Conservation (phyloP, 1,139 yeast species). For the Magnusiomyces ingens region DNA sequence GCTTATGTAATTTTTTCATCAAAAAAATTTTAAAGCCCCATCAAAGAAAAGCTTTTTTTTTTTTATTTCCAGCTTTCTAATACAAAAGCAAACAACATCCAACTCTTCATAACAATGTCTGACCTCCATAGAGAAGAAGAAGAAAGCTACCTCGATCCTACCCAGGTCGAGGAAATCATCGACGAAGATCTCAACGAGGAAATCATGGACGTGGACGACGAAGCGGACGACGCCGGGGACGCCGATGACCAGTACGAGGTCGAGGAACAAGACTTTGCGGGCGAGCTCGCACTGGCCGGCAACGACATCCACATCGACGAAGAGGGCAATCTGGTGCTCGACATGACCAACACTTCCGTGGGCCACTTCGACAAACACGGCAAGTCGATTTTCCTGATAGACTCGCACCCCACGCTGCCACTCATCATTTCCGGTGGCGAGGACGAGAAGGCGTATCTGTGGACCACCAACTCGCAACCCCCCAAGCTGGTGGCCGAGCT, state of each 20-base stretch:
- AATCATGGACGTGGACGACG: slow-evolving; percentile 16
- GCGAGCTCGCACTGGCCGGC: slow-evolving; percentile 11
- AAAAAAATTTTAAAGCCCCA: too few relatives aligned
- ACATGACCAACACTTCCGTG: slow-evolving; percentile 82
- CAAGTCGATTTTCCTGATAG: slow-evolving; percentile 74
- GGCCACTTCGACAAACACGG: slow-evolving; percentile 82
- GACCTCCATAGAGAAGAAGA: slow-evolving; percentile 16
- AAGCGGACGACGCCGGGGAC: slow-evolving; percentile 14
- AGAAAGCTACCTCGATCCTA: slow-evolving; percentile 21
- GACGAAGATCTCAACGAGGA: slow-evolving; percentile 23
- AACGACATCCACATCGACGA: slow-evolving; percentile 17
- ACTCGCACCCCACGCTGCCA: slow-evolving; percentile 76
- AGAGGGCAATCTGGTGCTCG: slow-evolving; percentile 51
- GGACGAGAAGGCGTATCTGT: slow-evolving; percentile 78
- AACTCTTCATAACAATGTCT: too few relatives aligned
- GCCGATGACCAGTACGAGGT: slow-evolving; percentile 17
- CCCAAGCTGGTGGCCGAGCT: slow-evolving; percentile 72
- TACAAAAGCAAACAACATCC: too few relatives aligned
- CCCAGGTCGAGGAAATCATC: slow-evolving; percentile 27
- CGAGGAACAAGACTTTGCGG: slow-evolving; percentile 15
- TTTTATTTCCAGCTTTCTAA: too few relatives aligned
- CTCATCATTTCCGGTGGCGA: slow-evolving; percentile 85
- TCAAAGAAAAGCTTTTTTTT: too few relatives aligned
- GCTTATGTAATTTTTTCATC: too few relatives aligned
- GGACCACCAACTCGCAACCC: slow-evolving; percentile 87